Conservation (phyloP, 176 grass and related monocot species). For the Triticum monococcum region DNA sequence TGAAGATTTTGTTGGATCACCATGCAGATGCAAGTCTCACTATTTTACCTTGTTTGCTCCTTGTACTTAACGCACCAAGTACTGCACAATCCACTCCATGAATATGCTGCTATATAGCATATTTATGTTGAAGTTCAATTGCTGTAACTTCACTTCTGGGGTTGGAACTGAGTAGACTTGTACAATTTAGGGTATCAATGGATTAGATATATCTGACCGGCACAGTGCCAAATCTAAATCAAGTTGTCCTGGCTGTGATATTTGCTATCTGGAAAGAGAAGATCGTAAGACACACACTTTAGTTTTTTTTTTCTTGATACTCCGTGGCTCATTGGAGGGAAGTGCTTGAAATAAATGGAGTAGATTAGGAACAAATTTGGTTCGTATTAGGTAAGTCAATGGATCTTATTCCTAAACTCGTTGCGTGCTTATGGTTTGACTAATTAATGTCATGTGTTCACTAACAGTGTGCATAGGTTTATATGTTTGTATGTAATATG, state of each 20-base stretch:
- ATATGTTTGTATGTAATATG: neutral
- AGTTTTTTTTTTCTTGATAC: no score
- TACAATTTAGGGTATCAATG: no score
- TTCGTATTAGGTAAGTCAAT: neutral
- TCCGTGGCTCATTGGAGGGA: neutral
- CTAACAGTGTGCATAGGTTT: neutral
- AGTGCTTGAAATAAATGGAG: neutral
- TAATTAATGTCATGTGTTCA: neutral
- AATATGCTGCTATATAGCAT: no score
- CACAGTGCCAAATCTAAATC: no score
- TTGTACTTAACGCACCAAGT: neutral
- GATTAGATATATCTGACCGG: no score
- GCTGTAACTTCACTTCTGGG: no score
- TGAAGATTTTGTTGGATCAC: constrained; percentile 8
- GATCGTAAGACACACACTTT: no score
- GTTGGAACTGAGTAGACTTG: no score
- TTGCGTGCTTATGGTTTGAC: neutral
- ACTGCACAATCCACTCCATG: no score
- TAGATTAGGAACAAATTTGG: neutral
- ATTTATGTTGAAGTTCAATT: no score
- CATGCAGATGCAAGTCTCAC: neutral
- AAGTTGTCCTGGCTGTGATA: no score
- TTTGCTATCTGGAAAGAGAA: no score
- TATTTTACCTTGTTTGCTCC: neutral
- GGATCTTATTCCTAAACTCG: neutral